Base-by-base conservation (phyloP, 2,329 filamentous ascomycete genomes). In the Cytospora piceicola region DNA sequence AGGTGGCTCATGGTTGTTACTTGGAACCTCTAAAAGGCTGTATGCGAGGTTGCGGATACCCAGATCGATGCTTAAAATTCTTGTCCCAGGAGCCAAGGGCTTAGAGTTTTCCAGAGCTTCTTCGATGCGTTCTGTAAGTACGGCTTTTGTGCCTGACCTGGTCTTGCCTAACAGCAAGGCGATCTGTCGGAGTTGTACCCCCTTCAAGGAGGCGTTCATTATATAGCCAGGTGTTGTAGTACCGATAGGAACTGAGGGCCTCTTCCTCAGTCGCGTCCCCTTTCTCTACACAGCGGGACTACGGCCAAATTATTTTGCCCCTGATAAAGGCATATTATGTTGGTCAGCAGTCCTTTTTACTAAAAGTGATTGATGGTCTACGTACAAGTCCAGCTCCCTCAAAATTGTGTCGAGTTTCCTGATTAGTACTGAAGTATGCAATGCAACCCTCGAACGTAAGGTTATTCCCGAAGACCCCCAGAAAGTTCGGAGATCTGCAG, bases 31-130 rank as follows among this genome's bases (percentile, higher is more conserved):
- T 32, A 91, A 75, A 67, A 92, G 82, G 69, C 90, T 91, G 74
- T 88, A 92, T 1, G 91, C 92, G 4, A 96, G 80, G 74, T 96
- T 96, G 53, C 87, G 87, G 70, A 96, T 90, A 4, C 92, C 92
- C 86, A 95, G 90, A 75, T 96, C 92, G 68, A 96, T 90, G 73
- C 91, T 94, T 39, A 95, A 76, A 29, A 95, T 82, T 53, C 88
- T 82, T 70, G 80, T 65, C 72, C 68, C 42, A 64, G 73, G 4
- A 29, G 69, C 22, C n/a, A 71, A 60, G 24, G 69, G 63, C 24
- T 67, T 67, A 39, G 65, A 68, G 12, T 66, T 55, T 3, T 63
- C 53, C 22, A 80, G 71, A 59, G 79, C 77, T 61, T 77, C 72
- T 34, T 77, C 71, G 22, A 92, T 77, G 0, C 85, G 82, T n/a